Base-by-base conservation (phyloP, 371 early-diverging fungal genomes). In the Rozella allomycis region DNA sequence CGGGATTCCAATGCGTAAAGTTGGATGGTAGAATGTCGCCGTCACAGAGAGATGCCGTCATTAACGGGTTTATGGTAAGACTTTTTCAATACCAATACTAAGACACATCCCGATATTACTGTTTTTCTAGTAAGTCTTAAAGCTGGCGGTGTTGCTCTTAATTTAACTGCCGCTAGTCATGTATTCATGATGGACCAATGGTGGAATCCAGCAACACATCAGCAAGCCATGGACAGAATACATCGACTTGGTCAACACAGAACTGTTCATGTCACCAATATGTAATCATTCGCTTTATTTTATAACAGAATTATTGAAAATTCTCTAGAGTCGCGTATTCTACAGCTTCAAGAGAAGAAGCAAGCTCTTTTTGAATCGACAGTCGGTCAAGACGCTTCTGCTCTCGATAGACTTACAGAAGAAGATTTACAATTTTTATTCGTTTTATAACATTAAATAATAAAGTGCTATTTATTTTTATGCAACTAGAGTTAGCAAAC, bases 121-220 rank as follows among this genome's bases (percentile, higher is more conserved):
- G 30, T 43, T 20, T 43, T 49, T 39, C 28, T 53, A 18, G 38
- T 50, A 23, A 41, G 39, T 21, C 26, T 40, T 18, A 61, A 67
- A 45, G 93, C 91, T n/a, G 96, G 91, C 19, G 91, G 93, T 30
- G 80, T 91, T 4, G 96, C 90, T 0, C 54, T 94, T 25, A 94
- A 94, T 45, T 52, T 94, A 29, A 87, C 86, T 1, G 87, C 85
- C 40, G 96, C 96, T 1, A 78, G 75, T 41, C 61, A 73, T 13
- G 88, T 91, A 3, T 87, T 86, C 46, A 59, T 82, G 26, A 31
- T 47, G 31, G 46, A 16, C 50, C 71, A 74, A 17, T 84, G 91
- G 88, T 94, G 88, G 88, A 90, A 94, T 46, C 85, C 85, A 3
- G 42, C 46, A 3, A 52, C 78, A 14, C 81, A 84, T 37, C 55